These are phyloP conservation scores for Colletotrichum australisinense DNA, from an alignment of 2,329 filamentous ascomycete species.

Conservation along the genomic window DNA sequence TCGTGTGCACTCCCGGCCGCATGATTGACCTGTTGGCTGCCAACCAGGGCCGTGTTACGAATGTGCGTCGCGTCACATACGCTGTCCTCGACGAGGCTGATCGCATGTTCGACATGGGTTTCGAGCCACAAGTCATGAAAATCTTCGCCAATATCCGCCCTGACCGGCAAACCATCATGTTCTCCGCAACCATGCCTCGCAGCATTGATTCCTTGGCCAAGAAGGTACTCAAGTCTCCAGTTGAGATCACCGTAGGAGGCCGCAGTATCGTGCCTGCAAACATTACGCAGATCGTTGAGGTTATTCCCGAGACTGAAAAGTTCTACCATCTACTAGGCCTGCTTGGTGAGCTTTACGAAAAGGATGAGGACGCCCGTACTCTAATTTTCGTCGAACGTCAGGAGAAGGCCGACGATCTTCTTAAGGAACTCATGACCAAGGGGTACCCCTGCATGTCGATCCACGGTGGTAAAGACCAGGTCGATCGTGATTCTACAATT, in stretches of 20 bases:
- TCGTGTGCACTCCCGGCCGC: conserved; percentile 94
- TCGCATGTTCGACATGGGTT: conserved; percentile 99
- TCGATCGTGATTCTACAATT: conserved; percentile 92
- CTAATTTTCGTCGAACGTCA: conserved; percentile 94
- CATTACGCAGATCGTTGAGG: conserved; percentile 94
- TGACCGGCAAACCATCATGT: conserved; percentile 92
- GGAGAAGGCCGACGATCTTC: conserved; percentile 85
- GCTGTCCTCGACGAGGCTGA: conserved; percentile 97
- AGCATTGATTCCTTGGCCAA: conserved; percentile 92
- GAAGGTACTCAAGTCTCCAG: conserved; percentile 85
- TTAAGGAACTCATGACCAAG: conserved; percentile 83
- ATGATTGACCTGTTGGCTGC: conserved; percentile 95
- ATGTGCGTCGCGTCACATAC: conserved; percentile 89
- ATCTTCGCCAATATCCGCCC: conserved; percentile 93
- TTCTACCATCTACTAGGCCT: conserved; percentile 87
- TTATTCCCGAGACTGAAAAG: conserved; percentile 84
- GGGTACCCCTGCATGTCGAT: conserved; percentile 94
- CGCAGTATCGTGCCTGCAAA: conserved; percentile 87
- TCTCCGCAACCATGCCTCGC: conserved; percentile 95
- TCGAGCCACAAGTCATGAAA: conserved; percentile 98
- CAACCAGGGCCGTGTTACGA: conserved; percentile 94
- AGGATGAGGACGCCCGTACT: conserved; percentile 89
- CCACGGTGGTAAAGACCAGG: conserved; percentile 92
- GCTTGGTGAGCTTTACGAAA: conserved; percentile 85
- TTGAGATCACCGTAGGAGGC: conserved; percentile 93